Percentiles rank a stretch among this genome's conserved stretches.
phyloP scores from a whole-genome alignment of 331 rosid genomes.

The Quercus lobata region DNA sequence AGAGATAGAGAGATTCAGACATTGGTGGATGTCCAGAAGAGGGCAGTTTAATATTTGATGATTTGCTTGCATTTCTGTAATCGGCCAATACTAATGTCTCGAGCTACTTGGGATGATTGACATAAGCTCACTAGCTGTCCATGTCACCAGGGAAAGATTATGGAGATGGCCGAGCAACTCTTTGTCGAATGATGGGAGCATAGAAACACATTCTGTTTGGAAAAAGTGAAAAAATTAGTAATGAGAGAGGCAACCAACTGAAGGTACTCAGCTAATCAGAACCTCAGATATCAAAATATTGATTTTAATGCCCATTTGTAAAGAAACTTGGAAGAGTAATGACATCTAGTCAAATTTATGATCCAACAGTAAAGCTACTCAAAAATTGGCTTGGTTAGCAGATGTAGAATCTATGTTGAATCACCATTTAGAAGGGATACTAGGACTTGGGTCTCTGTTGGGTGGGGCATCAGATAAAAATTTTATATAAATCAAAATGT shows the following conservation, averaged over 20 bases:
- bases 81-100: neutral
- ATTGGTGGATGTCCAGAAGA: neutral
- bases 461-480: no score
- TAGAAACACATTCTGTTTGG: slow-evolving; percentile 31
- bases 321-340: no score
- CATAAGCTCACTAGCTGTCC: slow-evolving; percentile 76
- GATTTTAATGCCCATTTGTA: no score
- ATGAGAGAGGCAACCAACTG: neutral
- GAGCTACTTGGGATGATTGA: slow-evolving; percentile 30
- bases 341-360: no score
- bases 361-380: neutral
- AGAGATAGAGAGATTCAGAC: neutral
- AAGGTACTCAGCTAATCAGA: neutral
- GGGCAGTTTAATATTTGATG: neutral
- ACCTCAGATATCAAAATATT: neutral
- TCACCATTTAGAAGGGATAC: neutral
- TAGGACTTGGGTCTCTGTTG: neutral
- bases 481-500: no score
- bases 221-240: neutral
- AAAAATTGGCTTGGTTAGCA: neutral
- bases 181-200: slow-evolving; percentile 23
- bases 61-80: neutral
- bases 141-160: slow-evolving; percentile 74
- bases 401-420: neutral
- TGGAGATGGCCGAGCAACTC: slow-evolving; percentile 45